Evolutionary conservation across 1,284 basidiomycete genomes (phyloP).

Genomic region (Ustilago xerochloae): DNA sequence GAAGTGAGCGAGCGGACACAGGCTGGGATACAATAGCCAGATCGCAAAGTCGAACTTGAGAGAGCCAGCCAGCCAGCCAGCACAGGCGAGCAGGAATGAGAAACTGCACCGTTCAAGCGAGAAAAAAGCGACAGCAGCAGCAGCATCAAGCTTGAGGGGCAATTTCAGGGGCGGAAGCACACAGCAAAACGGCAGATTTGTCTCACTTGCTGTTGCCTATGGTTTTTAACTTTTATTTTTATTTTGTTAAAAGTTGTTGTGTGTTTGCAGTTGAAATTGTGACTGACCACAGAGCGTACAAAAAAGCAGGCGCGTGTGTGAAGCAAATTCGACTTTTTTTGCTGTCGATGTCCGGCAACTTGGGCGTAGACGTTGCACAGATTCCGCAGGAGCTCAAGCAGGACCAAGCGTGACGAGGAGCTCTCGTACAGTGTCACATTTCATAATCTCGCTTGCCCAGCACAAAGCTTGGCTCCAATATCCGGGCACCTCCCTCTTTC

Average conservation of each 20-base stretch:
- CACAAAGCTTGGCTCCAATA: too few relatives aligned
- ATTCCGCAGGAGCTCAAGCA: not conserved
- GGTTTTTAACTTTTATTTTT: not conserved
- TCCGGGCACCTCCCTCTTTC: not conserved
- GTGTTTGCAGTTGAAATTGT: too few relatives aligned
- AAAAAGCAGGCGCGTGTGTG: not conserved
- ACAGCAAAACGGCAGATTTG: not conserved
- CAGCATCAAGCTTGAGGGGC: not conserved
- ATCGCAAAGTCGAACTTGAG: not conserved
- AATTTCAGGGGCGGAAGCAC: not conserved
- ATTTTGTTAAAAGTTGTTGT: not conserved
- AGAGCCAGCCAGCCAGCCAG: not conserved
- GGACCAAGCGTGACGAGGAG: too few relatives aligned
- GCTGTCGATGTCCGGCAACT: slow-evolving; percentile 2
- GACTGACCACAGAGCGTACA: too few relatives aligned
- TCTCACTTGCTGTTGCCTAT: not conserved
- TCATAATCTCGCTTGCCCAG: slow-evolving; percentile 1
- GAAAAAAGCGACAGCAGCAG: not conserved
- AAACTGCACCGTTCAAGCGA: not conserved
- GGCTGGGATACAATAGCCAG: not conserved
- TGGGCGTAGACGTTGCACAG: not conserved
- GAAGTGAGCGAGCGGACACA: too few relatives aligned
- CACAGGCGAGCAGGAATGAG: slow-evolving; percentile 8
- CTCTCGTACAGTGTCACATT: not conserved
- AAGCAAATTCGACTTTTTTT: not conserved